phyloP scores from a whole-genome alignment of 345 rosid species.

The Jatropha curcas region DNA sequence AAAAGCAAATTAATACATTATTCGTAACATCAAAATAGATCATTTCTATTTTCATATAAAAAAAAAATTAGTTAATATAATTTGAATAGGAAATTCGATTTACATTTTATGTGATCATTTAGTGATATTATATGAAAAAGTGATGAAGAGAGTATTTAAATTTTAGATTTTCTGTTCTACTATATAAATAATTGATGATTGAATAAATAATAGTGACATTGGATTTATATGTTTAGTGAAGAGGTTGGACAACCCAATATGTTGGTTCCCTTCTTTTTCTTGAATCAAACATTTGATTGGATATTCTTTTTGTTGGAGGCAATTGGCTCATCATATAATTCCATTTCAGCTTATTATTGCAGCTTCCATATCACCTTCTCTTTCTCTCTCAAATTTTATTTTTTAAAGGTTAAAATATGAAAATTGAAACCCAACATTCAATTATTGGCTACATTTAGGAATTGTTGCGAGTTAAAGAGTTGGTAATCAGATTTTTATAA shows the following conservation, averaged over 20 bases:
- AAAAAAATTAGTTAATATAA: too few species aligned
- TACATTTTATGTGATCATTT: too few species aligned
- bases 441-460: background rate
- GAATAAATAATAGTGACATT: constrained; percentile 18
- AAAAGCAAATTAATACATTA: too few species aligned
- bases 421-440: background rate
- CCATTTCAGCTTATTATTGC: background rate
- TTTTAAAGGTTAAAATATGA: background rate
- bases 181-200: too few species aligned
- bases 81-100: too few species aligned
- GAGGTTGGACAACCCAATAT: constrained; percentile 1
- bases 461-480: too few species aligned
- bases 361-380: background rate
- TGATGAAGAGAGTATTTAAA: too few species aligned
- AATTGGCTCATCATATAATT: background rate
- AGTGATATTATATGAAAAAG: too few species aligned
- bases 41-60: too few species aligned
- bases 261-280: background rate
- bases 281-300: constrained; percentile 6
- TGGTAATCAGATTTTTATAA: too few species aligned
- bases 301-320: constrained; percentile 26
- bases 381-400: background rate
- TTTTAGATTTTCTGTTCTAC: too few species aligned
- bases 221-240: background rate
- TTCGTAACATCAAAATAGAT: too few species aligned